Percentiles rank a stretch among this genome's conserved stretches.
Conservation (phyloP, 2,329 filamentous ascomycete species). For the Drechslerella coelobrocha region DNA sequence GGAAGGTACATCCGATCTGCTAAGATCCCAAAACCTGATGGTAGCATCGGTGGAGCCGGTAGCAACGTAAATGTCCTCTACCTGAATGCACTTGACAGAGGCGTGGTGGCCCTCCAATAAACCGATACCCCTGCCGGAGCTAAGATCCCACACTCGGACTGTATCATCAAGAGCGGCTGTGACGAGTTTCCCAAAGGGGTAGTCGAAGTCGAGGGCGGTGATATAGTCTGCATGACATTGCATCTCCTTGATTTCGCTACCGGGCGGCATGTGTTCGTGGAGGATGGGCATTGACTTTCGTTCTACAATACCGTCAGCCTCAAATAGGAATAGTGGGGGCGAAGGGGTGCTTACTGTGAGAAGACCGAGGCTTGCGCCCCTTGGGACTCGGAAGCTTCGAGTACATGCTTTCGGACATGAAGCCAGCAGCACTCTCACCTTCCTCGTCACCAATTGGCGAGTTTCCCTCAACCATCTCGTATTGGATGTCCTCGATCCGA, state of each 20-base stretch:
- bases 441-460: conserved; percentile 62
- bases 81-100: conserved; percentile 88
- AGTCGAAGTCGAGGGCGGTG: conserved; percentile 92
- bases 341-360: conserved; percentile 56
- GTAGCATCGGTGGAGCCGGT: conserved; percentile 95
- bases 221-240: conserved; percentile 87
- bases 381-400: conserved; percentile 77
- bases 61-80: conserved; percentile 93
- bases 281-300: conserved; percentile 90
- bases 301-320: conserved; percentile 9
- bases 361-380: conserved; percentile 62
- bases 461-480: conserved; percentile 61
- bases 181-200: conserved; percentile 94
- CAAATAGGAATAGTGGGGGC: not conserved
- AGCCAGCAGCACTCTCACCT: conserved; percentile 63
- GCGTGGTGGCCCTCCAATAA: conserved; percentile 91
- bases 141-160: conserved; percentile 94
- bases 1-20: conserved; percentile 68
- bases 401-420: conserved; percentile 99
- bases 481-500: conserved; percentile 69
- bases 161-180: conserved; percentile 91
- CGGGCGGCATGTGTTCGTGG: conserved; percentile 92
- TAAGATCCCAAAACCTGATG: conserved; percentile 93
- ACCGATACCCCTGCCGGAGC: conserved; percentile 89
- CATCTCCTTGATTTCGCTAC: conserved; percentile 84